Base-by-base conservation (phyloP, 2,329 filamentous ascomycete species). In the Ampelomyces quisqualis region DNA sequence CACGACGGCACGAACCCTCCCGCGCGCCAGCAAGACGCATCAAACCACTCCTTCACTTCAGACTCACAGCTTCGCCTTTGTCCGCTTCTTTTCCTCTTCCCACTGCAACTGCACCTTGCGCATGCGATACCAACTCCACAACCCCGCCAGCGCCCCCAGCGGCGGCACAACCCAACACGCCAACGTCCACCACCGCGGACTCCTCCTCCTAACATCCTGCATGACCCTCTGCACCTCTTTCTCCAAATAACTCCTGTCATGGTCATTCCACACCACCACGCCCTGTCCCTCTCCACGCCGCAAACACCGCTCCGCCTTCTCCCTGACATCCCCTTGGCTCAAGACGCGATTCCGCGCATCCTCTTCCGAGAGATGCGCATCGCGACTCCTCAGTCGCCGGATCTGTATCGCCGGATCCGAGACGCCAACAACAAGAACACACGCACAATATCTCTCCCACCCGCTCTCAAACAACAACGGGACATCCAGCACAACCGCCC, bases 401-500 rank as follows among this genome's bases (percentile, higher is more conserved):
- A 96, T 91, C 75, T 98, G 93, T 32, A 90, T 78, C 47, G 77
- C 79, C 0, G 88, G 84, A 55, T 95, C 88, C 8, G 72, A 75
- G 14, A 97, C 90, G 0, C 85, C 90, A 2, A 97, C 91, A 0
- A 98, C 90, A 45, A 95, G 71, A 11, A 95, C 86, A 0, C 82
- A 84, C 3, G 90, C 90, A 62, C 90, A 96, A 53, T 95, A 80
- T 27, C 82, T 74, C 68, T 98, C 93, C 69, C 95, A 83, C 2
- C 83, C 82, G 55, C 82, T 85, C 75, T 98, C 93, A 58, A 96
- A 96, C 28, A 98, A 77, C 38, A 98, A 73, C 36, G 93, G 93
- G 7, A 98, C 84, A 64, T 98, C 93, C 11, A 97, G 76, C 23
- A 98, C 85, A 3, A 95, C 89, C 0, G 90, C 90, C 89, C 91